Percentiles rank a stretch among this genome's conserved stretches.
These are phyloP conservation scores for California macrophylla DNA, from an alignment of 441 rosid species.

Conservation along the genomic window DNA sequence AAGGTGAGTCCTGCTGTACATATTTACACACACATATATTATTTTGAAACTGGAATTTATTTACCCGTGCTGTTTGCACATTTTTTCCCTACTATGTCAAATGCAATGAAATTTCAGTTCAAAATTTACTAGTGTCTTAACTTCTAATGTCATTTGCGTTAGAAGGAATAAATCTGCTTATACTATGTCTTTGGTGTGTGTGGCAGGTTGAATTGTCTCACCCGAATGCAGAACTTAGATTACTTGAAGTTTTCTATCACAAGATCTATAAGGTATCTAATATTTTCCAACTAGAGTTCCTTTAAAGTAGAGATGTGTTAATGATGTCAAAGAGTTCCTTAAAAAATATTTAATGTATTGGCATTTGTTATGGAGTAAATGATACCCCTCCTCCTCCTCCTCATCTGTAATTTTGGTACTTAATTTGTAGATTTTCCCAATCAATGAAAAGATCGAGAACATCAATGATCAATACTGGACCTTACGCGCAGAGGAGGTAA, in stretches of 20 bases:
- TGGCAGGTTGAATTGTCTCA: conserved; percentile 60
- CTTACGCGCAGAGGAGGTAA: conserved; percentile 69
- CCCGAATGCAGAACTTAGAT: conserved; percentile 55
- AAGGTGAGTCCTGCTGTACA: conserved; percentile 31
- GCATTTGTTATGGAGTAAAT: not conserved
- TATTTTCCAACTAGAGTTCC: not conserved
- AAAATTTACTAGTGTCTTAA: not conserved
- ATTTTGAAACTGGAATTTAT: not conserved
- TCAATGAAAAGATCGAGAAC: conserved; percentile 54
- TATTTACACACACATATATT: not conserved
- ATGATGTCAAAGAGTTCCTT: not conserved
- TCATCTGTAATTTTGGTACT: conserved; percentile 2
- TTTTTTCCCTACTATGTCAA: not conserved
- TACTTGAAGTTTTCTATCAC: conserved; percentile 62
- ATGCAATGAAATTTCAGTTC: not conserved
- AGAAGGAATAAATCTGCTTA: not conserved
- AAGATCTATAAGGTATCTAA: conserved; percentile 56
- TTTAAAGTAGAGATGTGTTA: not conserved
- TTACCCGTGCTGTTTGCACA: not conserved
- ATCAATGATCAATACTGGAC: conserved; percentile 79
- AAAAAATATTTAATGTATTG: not conserved
- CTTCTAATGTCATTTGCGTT: not conserved
- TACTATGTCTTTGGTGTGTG: conserved; percentile 5
- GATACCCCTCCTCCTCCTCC: not conserved
- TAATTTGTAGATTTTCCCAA: conserved; percentile 53